Evolutionary conservation across 441 rosid genomes (phyloP).

Genomic region (Eutrema salsugineum): DNA sequence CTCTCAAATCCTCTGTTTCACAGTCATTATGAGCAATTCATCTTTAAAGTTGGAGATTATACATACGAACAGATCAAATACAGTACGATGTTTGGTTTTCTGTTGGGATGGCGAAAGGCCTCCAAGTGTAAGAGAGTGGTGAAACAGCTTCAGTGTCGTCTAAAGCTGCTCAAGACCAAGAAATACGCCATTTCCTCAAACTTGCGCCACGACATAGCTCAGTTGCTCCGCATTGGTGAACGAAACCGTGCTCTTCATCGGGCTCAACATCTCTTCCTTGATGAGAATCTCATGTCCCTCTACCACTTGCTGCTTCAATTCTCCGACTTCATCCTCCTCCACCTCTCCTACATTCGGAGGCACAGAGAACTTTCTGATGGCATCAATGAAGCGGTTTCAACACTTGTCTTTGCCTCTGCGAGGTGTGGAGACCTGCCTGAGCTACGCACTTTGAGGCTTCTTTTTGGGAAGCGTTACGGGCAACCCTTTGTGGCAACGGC

Average conservation of each 20-base stretch:
- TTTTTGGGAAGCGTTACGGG: constrained; percentile 71
- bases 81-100: constrained; percentile 48
- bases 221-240: constrained; percentile 57
- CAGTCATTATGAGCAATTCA: background rate
- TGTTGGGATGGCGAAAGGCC: constrained; percentile 83
- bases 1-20: constrained; percentile 6
- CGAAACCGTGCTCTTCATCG: constrained; percentile 47
- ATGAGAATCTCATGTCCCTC: constrained; percentile 44
- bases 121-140: constrained; percentile 69
- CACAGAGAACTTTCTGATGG: constrained; percentile 41
- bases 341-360: constrained; percentile 58
- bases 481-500: constrained; percentile 46
- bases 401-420: constrained; percentile 75
- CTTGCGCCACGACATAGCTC: constrained; percentile 59
- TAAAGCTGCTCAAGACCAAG: constrained; percentile 63
- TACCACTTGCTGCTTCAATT: constrained; percentile 58
- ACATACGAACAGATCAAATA: background rate
- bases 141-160: constrained; percentile 52
- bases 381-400: constrained; percentile 81
- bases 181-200: constrained; percentile 49
- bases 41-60: background rate
- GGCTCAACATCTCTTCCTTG: constrained; percentile 59
- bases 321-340: constrained; percentile 48
- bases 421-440: constrained; percentile 86
- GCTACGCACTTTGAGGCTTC: constrained; percentile 58